phyloP scores from a whole-genome alignment of 306 rosid genomes.

The Lagenaria siceraria region DNA sequence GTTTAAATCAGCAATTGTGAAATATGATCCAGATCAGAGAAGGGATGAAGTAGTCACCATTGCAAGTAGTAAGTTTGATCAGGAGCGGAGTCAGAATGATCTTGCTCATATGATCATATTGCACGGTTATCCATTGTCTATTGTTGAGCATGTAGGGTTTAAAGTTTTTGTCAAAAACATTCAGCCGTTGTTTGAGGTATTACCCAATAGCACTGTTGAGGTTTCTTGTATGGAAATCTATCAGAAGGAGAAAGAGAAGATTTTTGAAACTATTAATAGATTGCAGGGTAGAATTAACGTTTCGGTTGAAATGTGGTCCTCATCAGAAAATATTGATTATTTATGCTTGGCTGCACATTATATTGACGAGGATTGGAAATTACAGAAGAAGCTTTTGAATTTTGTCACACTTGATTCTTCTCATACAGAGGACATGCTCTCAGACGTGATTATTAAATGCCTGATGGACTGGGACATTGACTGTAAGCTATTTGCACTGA shows the following conservation, averaged over 20 bases:
- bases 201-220: constrained; percentile 46
- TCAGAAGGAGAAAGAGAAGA: constrained; percentile 53
- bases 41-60: constrained; percentile 56
- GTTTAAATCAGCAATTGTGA: constrained; percentile 47
- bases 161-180: constrained; percentile 93
- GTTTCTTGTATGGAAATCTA: constrained; percentile 60
- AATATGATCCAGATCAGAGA: constrained; percentile 74
- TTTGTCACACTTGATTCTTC: constrained; percentile 79
- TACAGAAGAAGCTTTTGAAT: constrained; percentile 67
- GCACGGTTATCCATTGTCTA: constrained; percentile 75
- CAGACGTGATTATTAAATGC: constrained; percentile 71
- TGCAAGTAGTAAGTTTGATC: constrained; percentile 64
- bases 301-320: constrained; percentile 75
- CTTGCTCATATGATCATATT: constrained; percentile 90
- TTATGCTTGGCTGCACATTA: constrained; percentile 66
- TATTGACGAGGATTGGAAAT: constrained; percentile 71
- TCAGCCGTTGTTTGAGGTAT: constrained; percentile 82
- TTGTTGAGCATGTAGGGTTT: constrained; percentile 88
- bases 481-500: constrained; percentile 75
- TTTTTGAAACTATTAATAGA: constrained; percentile 41
- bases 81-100: constrained; percentile 75
- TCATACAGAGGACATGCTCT: constrained; percentile 77
- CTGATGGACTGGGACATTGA: constrained; percentile 76
- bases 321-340: constrained; percentile 45
- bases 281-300: constrained; percentile 74